phyloP scores from a whole-genome alignment of 2,329 filamentous ascomycete species.

The Metarhizium album region DNA sequence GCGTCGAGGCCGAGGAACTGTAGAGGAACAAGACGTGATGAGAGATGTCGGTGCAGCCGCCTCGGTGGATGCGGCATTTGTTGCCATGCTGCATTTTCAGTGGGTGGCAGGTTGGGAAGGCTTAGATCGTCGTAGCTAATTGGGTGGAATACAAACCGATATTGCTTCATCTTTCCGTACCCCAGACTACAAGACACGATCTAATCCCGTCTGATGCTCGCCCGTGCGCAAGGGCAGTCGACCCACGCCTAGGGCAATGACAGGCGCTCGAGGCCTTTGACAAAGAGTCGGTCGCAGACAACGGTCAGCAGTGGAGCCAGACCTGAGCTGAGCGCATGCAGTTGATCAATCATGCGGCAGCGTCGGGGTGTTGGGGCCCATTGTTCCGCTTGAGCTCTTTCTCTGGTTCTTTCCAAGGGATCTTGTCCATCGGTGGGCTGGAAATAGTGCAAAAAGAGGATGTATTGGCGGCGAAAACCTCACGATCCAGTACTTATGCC shows the following conservation, averaged over 20 bases:
- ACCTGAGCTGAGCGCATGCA: not conserved
- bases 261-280: no score
- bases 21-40: slow-evolving; percentile 19
- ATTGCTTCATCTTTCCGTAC: no score
- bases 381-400: not conserved
- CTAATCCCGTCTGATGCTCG: no score
- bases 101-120: no score
- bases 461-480: not conserved
- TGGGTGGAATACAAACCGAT: no score
- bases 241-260: no score
- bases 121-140: no score
- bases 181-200: no score
- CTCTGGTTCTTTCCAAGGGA: not conserved
- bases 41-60: not conserved
- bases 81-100: not conserved
- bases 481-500: not conserved
- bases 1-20: slow-evolving; percentile 21
- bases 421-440: not conserved
- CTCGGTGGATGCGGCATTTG: not conserved
- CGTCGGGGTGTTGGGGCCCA: not conserved
- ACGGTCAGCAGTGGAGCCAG: not conserved
- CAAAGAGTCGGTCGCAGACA: not conserved
- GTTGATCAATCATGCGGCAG: not conserved
- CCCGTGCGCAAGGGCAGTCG: no score
- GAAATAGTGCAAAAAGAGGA: not conserved